These are phyloP conservation scores for Geotrichum restrictum DNA, from an alignment of 1,139 yeast genomes.

Conservation along the genomic window DNA sequence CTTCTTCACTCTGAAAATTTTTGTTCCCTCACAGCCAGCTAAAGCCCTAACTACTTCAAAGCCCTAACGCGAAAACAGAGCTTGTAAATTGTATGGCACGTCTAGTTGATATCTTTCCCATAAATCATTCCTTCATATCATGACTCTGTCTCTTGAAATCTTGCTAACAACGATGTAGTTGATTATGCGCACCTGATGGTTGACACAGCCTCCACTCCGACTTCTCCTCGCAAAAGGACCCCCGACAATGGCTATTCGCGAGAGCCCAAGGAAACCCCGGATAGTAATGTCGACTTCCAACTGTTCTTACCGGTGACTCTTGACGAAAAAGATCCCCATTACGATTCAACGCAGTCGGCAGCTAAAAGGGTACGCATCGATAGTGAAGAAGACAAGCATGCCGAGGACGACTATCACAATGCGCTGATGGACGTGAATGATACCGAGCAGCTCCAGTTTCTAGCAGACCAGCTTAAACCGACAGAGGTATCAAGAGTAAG, in stretches of 20 bases:
- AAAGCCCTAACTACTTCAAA: constrained; percentile 9
- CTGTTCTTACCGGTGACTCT: background rate
- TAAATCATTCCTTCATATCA: background rate
- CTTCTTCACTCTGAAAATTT: background rate
- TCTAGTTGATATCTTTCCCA: background rate
- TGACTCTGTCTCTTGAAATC: background rate
- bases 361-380: constrained; percentile 4
- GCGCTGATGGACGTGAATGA: constrained; percentile 28
- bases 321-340: constrained; percentile 3
- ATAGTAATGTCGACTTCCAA: constrained; percentile 1
- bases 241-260: background rate
- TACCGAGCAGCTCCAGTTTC: constrained; percentile 31
- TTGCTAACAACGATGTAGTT: background rate
- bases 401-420: constrained; percentile 14
- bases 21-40: background rate
- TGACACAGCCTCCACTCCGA: constrained; percentile 1
- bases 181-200: background rate
- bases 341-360: background rate
- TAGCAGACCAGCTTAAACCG: constrained; percentile 32
- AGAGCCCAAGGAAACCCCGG: background rate
- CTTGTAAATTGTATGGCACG: background rate
- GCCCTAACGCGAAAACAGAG: constrained; percentile 5
- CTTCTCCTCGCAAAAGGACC: constrained; percentile 4
- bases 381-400: background rate
- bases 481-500: constrained; percentile 18